These are phyloP conservation scores for Chalciporus piperatus DNA, from an alignment of 768 basidiomycete species.

Conservation along the genomic window DNA sequence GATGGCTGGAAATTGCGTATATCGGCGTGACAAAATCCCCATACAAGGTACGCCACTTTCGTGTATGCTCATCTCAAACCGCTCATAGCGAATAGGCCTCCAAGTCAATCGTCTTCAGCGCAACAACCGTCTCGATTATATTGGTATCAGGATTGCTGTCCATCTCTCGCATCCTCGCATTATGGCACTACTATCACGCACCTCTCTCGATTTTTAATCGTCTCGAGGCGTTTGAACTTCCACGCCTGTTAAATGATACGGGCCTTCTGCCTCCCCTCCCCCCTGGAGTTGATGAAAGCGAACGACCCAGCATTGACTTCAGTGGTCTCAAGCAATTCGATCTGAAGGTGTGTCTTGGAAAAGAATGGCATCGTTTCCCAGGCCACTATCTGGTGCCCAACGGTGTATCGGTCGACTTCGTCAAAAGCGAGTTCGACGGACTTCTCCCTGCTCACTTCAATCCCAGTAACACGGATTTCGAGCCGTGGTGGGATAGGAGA, in stretches of 20 bases:
- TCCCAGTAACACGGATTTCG: conserved; percentile 23
- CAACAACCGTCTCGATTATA: conserved; percentile 69
- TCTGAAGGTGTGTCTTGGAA: conserved; percentile 80
- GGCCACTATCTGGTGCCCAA: conserved; percentile 86
- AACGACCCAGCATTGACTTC: conserved; percentile 56
- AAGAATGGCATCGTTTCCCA: conserved; percentile 97
- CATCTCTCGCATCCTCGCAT: conserved; percentile 73
- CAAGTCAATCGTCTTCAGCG: conserved; percentile 68
- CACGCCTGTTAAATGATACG: conserved; percentile 72
- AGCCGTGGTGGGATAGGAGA: conserved; percentile 38
- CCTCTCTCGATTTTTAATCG: conserved; percentile 69
- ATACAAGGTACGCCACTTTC: conserved; percentile 59
- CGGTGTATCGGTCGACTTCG: conserved; percentile 77
- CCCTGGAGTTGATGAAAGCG: conserved; percentile 42
- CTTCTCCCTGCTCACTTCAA: conserved; percentile 83
- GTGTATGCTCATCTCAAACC: not conserved
- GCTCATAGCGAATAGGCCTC: conserved; percentile 57
- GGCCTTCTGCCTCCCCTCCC: conserved; percentile 54
- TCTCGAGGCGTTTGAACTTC: conserved; percentile 78
- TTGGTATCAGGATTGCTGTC: conserved; percentile 68
- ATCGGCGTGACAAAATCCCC: conserved; percentile 78
- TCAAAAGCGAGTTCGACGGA: conserved; percentile 91
- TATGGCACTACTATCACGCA: conserved; percentile 88
- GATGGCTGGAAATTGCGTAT: conserved; percentile 80
- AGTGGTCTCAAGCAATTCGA: conserved; percentile 65